Conservation (phyloP, 1,284 basidiomycete genomes). For the Austroboletus niveus region DNA sequence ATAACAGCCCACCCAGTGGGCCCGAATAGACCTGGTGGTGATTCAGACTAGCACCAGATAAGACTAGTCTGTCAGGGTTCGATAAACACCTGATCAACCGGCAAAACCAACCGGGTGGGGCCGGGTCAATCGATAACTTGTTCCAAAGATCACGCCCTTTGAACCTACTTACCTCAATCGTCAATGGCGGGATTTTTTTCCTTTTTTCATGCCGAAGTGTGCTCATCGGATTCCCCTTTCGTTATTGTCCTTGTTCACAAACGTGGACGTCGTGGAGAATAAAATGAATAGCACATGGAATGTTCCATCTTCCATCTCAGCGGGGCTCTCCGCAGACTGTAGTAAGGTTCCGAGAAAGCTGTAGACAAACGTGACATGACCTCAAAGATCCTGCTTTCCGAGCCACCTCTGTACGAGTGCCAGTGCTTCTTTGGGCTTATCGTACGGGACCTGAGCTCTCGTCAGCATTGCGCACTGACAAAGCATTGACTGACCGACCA, state of each 20-base stretch:
- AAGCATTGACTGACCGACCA: slow-evolving; percentile 42
- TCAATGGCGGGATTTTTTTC: too few relatives aligned
- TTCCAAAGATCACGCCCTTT: too few relatives aligned
- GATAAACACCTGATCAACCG: neutral
- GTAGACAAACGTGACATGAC: too few relatives aligned
- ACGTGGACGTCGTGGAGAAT: neutral
- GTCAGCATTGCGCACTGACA: slow-evolving; percentile 2
- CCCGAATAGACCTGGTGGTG: too few relatives aligned
- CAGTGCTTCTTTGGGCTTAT: slow-evolving; percentile 55
- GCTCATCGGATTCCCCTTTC: too few relatives aligned
- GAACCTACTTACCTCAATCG: too few relatives aligned
- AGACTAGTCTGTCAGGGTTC: neutral
- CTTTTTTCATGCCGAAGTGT: too few relatives aligned
- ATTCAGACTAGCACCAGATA: neutral
- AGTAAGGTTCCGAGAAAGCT: too few relatives aligned
- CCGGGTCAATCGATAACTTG: neutral
- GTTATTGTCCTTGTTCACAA: neutral
- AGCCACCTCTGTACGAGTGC: slow-evolving; percentile 55
- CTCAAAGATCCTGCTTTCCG: slow-evolving; percentile 34
- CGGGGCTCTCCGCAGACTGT: neutral
- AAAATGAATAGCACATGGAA: neutral
- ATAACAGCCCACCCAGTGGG: too few relatives aligned
- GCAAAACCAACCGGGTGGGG: neutral
- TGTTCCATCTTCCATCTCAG: neutral
- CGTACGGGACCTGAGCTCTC: slow-evolving; percentile 52